A percentile compares a stretch with the other conserved stretches of the same genome.
Evolutionary conservation across 768 basidiomycete genomes (phyloP).

Genomic region (Pluteus cervinus): DNA sequence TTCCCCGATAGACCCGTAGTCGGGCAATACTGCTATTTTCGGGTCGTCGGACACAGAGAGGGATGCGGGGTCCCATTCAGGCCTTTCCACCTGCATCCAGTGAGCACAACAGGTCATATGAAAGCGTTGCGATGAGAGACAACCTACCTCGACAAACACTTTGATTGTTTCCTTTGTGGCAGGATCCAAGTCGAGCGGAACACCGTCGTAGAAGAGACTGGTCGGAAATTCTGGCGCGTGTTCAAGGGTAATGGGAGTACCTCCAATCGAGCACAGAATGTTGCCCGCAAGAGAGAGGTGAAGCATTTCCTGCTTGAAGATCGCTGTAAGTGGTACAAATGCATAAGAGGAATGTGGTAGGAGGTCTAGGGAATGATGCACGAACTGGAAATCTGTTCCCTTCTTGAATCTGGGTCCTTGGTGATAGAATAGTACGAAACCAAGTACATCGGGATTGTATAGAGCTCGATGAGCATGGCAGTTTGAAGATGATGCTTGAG

Average conservation of each 20-base stretch:
- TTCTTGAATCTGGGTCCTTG: neutral
- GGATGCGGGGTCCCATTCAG: too few species aligned
- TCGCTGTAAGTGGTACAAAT: too few species aligned
- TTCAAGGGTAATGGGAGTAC: neutral
- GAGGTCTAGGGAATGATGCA: neutral
- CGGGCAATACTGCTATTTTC: constrained; percentile 1
- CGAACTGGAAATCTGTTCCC: neutral
- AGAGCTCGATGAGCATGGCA: neutral
- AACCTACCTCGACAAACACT: constrained; percentile 1
- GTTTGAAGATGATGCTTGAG: constrained; percentile 3
- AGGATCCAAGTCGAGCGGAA: neutral
- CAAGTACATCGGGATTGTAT: constrained; percentile 3
- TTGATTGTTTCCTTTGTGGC: constrained; percentile 1
- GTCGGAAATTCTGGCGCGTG: constrained; percentile 1
- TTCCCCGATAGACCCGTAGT: neutral
- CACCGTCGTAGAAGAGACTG: neutral
- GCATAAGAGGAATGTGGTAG: too few species aligned
- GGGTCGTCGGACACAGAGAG: too few species aligned
- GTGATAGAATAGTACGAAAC: neutral
- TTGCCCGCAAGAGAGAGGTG: constrained; percentile 3
- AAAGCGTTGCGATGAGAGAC: too few species aligned
- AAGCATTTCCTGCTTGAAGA: constrained; percentile 3
- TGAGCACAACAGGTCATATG: too few species aligned
- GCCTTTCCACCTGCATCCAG: too few species aligned
- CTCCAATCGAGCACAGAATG: constrained; percentile 1